Conservation (phyloP, 257 asterid species). For the Cruciata laevipes region DNA sequence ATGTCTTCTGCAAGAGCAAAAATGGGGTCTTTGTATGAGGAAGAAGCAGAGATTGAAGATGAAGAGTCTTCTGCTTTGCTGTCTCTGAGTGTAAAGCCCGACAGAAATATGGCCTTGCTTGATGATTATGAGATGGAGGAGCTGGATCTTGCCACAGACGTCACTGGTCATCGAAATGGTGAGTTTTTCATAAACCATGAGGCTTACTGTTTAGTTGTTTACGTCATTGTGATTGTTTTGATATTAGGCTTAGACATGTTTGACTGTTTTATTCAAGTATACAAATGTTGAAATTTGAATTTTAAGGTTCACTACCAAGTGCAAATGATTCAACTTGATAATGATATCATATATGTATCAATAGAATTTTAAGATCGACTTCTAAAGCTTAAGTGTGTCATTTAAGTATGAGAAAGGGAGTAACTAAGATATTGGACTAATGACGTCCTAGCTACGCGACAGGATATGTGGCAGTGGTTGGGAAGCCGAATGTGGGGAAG, state of each 20-base stretch:
- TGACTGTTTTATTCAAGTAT: background rate
- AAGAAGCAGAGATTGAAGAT: constrained; percentile 20
- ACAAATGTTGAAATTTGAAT: background rate
- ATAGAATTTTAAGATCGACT: background rate
- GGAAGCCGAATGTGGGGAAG: constrained; percentile 93
- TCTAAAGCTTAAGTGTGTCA: background rate
- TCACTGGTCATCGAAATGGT: constrained; percentile 81
- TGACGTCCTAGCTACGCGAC: background rate
- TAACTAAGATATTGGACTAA: background rate
- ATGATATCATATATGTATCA: too few relatives aligned
- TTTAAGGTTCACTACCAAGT: background rate
- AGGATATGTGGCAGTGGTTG: constrained; percentile 87
- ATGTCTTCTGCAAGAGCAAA: constrained; percentile 13
- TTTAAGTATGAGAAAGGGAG: background rate
- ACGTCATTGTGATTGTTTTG: background rate
- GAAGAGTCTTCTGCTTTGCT: constrained; percentile 42
- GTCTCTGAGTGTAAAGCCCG: constrained; percentile 79
- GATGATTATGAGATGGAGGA: constrained; percentile 96
- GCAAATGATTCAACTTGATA: background rate
- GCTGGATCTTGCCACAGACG: constrained; percentile 43
- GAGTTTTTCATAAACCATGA: constrained; percentile 1
- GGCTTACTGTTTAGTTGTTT: background rate
- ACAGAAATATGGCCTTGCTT: constrained; percentile 54
- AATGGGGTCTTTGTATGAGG: constrained; percentile 19
- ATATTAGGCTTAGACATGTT: background rate